Evolutionary conservation across 192 early-diverging fungal genomes (phyloP).

Genomic region (Neocallimastix lanati): DNA sequence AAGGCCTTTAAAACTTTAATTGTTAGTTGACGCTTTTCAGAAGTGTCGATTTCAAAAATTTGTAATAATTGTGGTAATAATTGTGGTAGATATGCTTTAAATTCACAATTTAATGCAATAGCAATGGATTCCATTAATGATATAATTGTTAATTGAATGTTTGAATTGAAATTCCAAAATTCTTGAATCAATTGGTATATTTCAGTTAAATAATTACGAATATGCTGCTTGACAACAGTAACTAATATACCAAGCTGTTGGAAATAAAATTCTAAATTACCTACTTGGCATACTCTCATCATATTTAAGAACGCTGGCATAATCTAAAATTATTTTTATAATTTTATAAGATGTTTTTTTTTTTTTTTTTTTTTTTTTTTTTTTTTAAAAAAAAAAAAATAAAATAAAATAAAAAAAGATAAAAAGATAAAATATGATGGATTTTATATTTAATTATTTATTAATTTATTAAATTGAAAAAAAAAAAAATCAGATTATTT

Average conservation of each 20-base stretch:
- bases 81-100: constrained; percentile 62
- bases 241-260: constrained; percentile 70
- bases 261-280: constrained; percentile 78
- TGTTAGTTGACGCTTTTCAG: constrained; percentile 40
- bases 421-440: too few species aligned
- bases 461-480: too few species aligned
- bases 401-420: too few species aligned
- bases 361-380: too few species aligned
- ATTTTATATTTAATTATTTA: too few species aligned
- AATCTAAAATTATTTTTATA: constrained; percentile 27
- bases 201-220: constrained; percentile 66
- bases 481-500: too few species aligned
- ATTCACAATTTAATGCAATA: constrained; percentile 66
- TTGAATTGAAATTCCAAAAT: constrained; percentile 46
- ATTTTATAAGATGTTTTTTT: too few species aligned
- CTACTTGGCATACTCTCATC: constrained; percentile 60
- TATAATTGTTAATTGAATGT: constrained; percentile 67
- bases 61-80: constrained; percentile 68
- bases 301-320: constrained; percentile 77
- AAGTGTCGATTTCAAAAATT: constrained; percentile 61
- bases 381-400: too few species aligned
- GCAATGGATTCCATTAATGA: constrained; percentile 73
- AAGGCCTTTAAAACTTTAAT: constrained; percentile 59
- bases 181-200: constrained; percentile 63
- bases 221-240: constrained; percentile 66